Conservation (phyloP, 441 rosid genomes). For the Manihot esculenta region DNA sequence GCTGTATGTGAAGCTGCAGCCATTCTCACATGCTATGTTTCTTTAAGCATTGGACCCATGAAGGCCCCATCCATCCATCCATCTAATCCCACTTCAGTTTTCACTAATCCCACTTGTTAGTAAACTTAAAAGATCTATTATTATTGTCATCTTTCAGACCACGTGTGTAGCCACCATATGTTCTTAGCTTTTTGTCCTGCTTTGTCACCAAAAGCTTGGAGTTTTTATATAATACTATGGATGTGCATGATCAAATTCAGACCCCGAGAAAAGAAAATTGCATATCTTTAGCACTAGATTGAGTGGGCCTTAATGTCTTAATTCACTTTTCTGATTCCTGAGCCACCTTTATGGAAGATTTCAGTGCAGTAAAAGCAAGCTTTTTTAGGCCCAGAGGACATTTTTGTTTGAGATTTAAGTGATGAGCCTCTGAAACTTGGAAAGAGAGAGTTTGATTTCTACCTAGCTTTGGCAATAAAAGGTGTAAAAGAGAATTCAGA, state of each 20-base stretch:
- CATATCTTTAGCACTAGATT: not conserved
- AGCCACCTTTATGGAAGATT: not conserved
- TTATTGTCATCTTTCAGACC: not conserved
- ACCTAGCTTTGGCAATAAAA: not conserved
- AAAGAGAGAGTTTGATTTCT: not conserved
- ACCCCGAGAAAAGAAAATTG: not conserved
- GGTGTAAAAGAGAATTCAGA: not conserved
- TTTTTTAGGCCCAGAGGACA: not conserved
- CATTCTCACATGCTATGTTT: not conserved
- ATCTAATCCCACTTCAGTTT: not conserved
- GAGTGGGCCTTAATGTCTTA: not conserved
- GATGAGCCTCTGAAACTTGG: not conserved
- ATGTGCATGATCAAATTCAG: not conserved
- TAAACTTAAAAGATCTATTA: not conserved
- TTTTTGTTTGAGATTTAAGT: not conserved
- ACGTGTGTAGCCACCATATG: not conserved
- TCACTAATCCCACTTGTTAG: not conserved
- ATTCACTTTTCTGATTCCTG: not conserved
- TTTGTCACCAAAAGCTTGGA: not conserved
- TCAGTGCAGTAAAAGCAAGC: conserved; percentile 2
- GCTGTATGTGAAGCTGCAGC: not conserved
- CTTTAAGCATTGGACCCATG: not conserved
- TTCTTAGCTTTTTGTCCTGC: not conserved
- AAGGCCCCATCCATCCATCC: not conserved
- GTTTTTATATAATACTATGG: not conserved